These are phyloP conservation scores for Calonectria pseudoreteaudii DNA, from an alignment of 2,329 filamentous ascomycete genomes.

Conservation along the genomic window DNA sequence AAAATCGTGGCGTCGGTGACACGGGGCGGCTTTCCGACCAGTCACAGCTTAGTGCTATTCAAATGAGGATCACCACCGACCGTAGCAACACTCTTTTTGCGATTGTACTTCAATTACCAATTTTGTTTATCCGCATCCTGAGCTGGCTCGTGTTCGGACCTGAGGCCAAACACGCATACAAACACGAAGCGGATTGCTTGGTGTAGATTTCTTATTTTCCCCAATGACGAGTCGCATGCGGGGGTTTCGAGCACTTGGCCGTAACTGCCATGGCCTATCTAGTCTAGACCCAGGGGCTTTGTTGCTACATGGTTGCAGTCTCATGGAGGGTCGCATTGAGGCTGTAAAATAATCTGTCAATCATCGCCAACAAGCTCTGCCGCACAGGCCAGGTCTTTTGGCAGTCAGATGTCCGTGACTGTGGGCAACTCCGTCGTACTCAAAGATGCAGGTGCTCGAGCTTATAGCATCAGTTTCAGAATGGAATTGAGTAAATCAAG, in stretches of 20 bases:
- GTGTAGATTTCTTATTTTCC: neutral
- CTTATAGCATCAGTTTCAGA: neutral
- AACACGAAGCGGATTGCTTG: neutral
- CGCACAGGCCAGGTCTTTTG: neutral
- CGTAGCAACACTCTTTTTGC: neutral
- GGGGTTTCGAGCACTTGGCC: neutral
- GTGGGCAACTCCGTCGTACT: neutral
- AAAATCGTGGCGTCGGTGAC: constrained; percentile 3
- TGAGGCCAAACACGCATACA: neutral
- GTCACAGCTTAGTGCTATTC: neutral
- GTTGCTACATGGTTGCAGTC: neutral
- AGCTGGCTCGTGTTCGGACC: neutral
- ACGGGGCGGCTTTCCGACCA: constrained; percentile 15
- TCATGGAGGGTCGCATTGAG: neutral
- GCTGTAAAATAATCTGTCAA: neutral
- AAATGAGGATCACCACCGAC: neutral
- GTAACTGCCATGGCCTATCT: neutral
- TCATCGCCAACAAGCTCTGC: neutral
- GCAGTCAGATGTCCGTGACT: neutral
- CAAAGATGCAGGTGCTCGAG: too few species aligned
- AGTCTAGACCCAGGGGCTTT: neutral
- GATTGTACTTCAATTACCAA: neutral
- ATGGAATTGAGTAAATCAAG: neutral
- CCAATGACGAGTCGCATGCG: constrained; percentile 1
- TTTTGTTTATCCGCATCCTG: neutral